Evolutionary conservation across 192 early-diverging fungal genomes (phyloP), one percentile per base, ranked within the genome.

Genomic region (Phycomyces blakesleeanus): DNA sequence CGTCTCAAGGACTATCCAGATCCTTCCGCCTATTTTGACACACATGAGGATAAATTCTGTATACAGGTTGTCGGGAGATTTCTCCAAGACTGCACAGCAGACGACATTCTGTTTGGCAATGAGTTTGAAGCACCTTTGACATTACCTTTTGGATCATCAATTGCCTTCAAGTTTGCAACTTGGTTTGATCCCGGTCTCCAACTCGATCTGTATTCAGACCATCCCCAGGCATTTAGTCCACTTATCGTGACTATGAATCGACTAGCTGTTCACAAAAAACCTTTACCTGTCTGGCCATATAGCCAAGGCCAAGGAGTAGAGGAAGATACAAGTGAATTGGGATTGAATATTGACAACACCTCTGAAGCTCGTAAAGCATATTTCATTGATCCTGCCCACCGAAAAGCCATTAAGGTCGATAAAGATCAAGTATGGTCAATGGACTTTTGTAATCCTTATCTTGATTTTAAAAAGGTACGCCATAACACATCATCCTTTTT

Each of bases 121-220:
- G 80, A 84, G 55, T 93, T 93, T 64, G 87, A 90, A 59, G 55
- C 74, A 16, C 89, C 89, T 44, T 68, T 91, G 18, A 69, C 76
- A 5, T 79, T 88, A 1, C 91, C 91, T 6, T 83, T 82, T 0
- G 84, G 88, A 22, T 75, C 82, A 10, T 89, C 84, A 55, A 67
- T 93, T 44, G 89, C 88, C 1, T 64, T 91, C 38, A 90, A 85
- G 62, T 85, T 92, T 52, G 83, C 89, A 20, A 83, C 83, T 55
- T 79, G 81, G 59, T 89, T 92, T 63, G 91, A 93, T 71, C 88
- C 90, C 9, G 88, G 86, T 20, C 71, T 93, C 24, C 67, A 88
- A 62, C 72, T 78, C 7, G 88, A 93, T 62, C 66, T 93, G 16
- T 85, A 85, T 75, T 57, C 71, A 50, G 88, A 90, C 6, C 77